phyloP scores from a whole-genome alignment of 805 yeast species.

The Candida maris region DNA sequence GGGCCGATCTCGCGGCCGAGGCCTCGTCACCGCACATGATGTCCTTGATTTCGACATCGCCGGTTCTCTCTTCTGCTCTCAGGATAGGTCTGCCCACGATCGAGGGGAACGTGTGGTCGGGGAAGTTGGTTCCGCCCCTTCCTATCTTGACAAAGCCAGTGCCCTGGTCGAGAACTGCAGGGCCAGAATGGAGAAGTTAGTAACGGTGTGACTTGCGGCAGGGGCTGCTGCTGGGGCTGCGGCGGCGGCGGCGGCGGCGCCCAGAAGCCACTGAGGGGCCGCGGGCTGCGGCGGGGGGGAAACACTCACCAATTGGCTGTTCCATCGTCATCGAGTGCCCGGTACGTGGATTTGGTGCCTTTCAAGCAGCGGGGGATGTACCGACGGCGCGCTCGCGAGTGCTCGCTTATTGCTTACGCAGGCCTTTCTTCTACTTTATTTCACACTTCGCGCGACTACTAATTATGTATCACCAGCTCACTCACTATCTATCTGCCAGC shows the following conservation, averaged over 20 bases:
- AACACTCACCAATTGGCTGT: conserved; percentile 32
- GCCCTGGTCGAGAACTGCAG: conserved; percentile 91
- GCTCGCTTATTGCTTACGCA: conserved; percentile 6
- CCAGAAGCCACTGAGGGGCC: too few relatives aligned
- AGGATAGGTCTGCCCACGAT: conserved; percentile 96
- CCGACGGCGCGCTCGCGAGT: conserved; percentile 7
- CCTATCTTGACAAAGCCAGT: conserved; percentile 98
- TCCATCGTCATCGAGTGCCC: conserved; percentile 24
- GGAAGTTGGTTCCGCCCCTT: conserved; percentile 94
- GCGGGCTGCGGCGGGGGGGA: too few relatives aligned
- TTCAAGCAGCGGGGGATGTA: too few relatives aligned
- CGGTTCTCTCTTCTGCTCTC: conserved; percentile 90
- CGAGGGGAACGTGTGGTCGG: conserved; percentile 95
- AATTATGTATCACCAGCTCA: too few relatives aligned
- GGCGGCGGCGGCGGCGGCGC: too few relatives aligned
- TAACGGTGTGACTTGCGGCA: not conserved
- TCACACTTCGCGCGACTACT: too few relatives aligned
- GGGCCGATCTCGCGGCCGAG: conserved; percentile 78
- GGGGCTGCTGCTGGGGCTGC: too few relatives aligned
- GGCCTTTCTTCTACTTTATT: too few relatives aligned
- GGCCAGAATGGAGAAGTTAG: not conserved
- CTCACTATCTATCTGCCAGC: too few relatives aligned
- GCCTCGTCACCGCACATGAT: conserved; percentile 99
- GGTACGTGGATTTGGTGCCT: too few relatives aligned
- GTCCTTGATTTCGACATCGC: conserved; percentile 78